phyloP scores from a whole-genome alignment of 2,329 filamentous ascomycete species.

The Fusarium dimerum region DNA sequence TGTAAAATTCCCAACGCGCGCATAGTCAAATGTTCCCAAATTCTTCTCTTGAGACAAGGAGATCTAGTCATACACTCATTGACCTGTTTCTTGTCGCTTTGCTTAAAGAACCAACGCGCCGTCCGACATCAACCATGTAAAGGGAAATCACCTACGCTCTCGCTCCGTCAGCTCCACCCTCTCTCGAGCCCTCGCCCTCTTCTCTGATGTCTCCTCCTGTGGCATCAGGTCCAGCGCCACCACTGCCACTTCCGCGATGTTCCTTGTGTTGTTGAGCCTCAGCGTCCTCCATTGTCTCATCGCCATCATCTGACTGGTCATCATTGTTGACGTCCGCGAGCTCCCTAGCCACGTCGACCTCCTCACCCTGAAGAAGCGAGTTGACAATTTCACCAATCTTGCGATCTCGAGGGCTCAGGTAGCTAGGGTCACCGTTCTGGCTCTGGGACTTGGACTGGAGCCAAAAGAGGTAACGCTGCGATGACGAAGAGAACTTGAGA shows the following conservation, averaged over 20 bases:
- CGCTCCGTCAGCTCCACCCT: slow-evolving; percentile 93
- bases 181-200: slow-evolving; percentile 84
- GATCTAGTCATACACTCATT: slow-evolving; percentile 36
- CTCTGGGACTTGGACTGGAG: slow-evolving; percentile 86
- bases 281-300: slow-evolving; percentile 57
- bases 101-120: slow-evolving; percentile 23
- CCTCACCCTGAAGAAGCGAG: slow-evolving; percentile 80
- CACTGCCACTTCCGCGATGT: slow-evolving; percentile 63
- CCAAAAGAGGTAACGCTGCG: slow-evolving; percentile 93
- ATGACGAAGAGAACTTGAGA: slow-evolving; percentile 91
- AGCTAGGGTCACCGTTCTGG: slow-evolving; percentile 67
- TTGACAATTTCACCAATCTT: slow-evolving; percentile 90
- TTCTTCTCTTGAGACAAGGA: slow-evolving; percentile 31
- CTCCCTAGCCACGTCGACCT: slow-evolving; percentile 76
- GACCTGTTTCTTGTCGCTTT: slow-evolving; percentile 25
- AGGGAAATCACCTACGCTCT: slow-evolving; percentile 86
- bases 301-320: slow-evolving; percentile 55
- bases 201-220: slow-evolving; percentile 90
- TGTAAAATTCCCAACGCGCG: slow-evolving; percentile 16
- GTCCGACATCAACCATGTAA: slow-evolving; percentile 30
- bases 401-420: slow-evolving; percentile 81
- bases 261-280: slow-evolving; percentile 62
- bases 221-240: slow-evolving; percentile 81
- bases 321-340: slow-evolving; percentile 62
- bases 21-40: slow-evolving; percentile 29